phyloP scores from a whole-genome alignment of 1,139 yeast genomes.

The Taphrina betulina region DNA sequence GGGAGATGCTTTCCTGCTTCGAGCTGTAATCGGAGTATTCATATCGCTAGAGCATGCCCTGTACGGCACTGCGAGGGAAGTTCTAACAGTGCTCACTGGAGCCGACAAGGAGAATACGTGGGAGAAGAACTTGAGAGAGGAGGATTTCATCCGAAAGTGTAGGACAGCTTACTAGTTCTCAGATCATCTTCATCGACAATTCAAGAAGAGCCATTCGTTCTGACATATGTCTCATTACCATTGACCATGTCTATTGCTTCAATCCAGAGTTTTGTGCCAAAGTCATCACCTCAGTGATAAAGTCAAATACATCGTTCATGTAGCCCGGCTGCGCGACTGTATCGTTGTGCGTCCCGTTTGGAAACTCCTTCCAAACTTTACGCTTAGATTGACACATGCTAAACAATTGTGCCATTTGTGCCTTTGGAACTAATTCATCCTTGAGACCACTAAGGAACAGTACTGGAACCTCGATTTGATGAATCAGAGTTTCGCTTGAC shows the following conservation, averaged over 20 bases:
- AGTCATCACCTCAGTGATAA: slow-evolving; percentile 31
- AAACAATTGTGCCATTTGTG: slow-evolving; percentile 67
- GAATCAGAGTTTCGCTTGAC: slow-evolving; percentile 70
- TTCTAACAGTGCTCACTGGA: slow-evolving; percentile 43
- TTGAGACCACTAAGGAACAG: slow-evolving; percentile 68
- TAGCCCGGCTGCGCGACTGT: slow-evolving; percentile 39
- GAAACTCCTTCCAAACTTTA: slow-evolving; percentile 37
- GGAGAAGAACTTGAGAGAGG: slow-evolving; percentile 19
- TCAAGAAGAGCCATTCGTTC: no score
- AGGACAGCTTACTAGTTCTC: background rate
- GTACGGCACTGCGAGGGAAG: slow-evolving; percentile 54
- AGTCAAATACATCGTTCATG: slow-evolving; percentile 39
- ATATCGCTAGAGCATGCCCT: slow-evolving; percentile 54
- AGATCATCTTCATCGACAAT: slow-evolving; percentile 33
- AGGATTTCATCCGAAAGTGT: slow-evolving; percentile 15
- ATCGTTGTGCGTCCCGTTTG: slow-evolving; percentile 39
- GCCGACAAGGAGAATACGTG: slow-evolving; percentile 21
- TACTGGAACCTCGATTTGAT: slow-evolving; percentile 59
- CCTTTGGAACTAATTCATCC: slow-evolving; percentile 91
- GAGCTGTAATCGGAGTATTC: slow-evolving; percentile 54
- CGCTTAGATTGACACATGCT: slow-evolving; percentile 46
- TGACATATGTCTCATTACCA: no score
- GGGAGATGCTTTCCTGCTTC: slow-evolving; percentile 54
- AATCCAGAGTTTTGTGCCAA: no score
- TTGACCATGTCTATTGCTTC: no score